Evolutionary conservation across 495 filamentous ascomycete species (phyloP).

Genomic region (Podospora fimiseda): DNA sequence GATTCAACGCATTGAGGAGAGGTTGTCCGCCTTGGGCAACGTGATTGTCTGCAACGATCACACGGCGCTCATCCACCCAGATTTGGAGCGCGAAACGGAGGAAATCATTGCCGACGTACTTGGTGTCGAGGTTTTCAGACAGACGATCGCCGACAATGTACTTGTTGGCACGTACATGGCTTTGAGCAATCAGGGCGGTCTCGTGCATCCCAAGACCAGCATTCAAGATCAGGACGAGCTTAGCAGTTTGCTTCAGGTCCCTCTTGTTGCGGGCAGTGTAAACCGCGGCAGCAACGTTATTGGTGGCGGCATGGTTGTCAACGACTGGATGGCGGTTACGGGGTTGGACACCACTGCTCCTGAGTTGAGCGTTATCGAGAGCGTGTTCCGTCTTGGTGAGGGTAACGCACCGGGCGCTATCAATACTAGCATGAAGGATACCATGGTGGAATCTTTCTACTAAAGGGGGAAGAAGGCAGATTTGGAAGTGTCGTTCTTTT

Average conservation of each 20-base stretch:
- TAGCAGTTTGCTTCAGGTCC: slow-evolving; percentile 86
- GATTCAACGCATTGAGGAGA: slow-evolving; percentile 92
- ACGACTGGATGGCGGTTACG: slow-evolving; percentile 98
- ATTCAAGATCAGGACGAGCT: slow-evolving; percentile 98
- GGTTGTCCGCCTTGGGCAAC: slow-evolving; percentile 90
- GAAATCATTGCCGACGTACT: slow-evolving; percentile 95
- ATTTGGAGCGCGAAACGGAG: slow-evolving; percentile 91
- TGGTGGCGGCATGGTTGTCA: slow-evolving; percentile 96
- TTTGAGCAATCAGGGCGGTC: slow-evolving; percentile 89
- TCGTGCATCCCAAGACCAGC: slow-evolving; percentile 93
- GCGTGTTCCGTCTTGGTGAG: slow-evolving; percentile 89
- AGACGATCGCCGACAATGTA: slow-evolving; percentile 95
- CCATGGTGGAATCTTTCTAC: slow-evolving; percentile 98
- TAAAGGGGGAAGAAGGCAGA: slow-evolving; percentile 34
- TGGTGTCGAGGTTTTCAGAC: slow-evolving; percentile 95
- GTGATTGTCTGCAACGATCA: slow-evolving; percentile 97
- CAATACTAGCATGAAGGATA: slow-evolving; percentile 82
- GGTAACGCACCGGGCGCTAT: slow-evolving; percentile 67
- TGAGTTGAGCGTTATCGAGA: slow-evolving; percentile 92
- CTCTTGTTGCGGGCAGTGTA: slow-evolving; percentile 86
- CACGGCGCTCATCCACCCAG: slow-evolving; percentile 92
- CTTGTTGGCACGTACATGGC: slow-evolving; percentile 94
- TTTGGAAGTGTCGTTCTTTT: background rate
- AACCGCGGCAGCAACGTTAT: slow-evolving; percentile 93
- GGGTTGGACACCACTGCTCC: slow-evolving; percentile 95